A percentile compares a stretch with the other conserved stretches of the same genome.
phyloP scores from a whole-genome alignment of 2,329 filamentous ascomycete species.

The Arthrobotrys megalospora region DNA sequence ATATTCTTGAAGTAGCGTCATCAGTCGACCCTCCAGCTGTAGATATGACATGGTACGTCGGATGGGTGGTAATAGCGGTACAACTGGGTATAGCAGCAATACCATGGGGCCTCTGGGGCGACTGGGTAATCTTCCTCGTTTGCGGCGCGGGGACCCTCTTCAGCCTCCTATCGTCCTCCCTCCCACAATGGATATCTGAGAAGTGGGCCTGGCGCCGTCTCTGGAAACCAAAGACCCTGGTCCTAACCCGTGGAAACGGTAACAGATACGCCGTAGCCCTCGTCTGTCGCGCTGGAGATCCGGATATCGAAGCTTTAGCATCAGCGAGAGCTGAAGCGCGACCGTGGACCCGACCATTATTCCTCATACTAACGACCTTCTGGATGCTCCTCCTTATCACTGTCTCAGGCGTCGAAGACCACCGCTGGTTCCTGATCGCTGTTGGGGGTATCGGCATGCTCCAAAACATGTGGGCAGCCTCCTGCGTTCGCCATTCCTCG shows the following conservation, averaged over 20 bases:
- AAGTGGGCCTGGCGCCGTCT: constrained; percentile 68
- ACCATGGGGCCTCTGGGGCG: constrained; percentile 65
- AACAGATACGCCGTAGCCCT: constrained; percentile 68
- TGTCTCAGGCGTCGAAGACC: constrained; percentile 66
- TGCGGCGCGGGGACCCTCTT: constrained; percentile 68
- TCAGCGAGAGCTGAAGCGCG: constrained; percentile 61
- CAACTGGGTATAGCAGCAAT: constrained; percentile 67
- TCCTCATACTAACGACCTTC: constrained; percentile 65
- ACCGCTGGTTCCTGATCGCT: constrained; percentile 69
- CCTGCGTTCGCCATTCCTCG: constrained; percentile 64
- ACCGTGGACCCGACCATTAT: constrained; percentile 55
- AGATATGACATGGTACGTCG: constrained; percentile 53
- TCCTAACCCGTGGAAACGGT: constrained; percentile 69
- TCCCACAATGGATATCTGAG: constrained; percentile 69
- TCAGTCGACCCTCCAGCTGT: constrained; percentile 48
- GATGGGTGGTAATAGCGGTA: constrained; percentile 59
- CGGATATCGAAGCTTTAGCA: constrained; percentile 69
- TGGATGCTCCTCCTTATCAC: constrained; percentile 69
- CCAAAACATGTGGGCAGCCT: constrained; percentile 68
- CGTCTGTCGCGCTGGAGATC: constrained; percentile 65
- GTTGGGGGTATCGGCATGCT: constrained; percentile 68
- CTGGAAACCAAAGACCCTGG: constrained; percentile 65
- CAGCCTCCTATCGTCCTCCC: constrained; percentile 65
- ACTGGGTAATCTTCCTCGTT: constrained; percentile 69
- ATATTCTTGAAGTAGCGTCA: constrained; percentile 47